Percentiles rank a stretch among this genome's conserved stretches.
phyloP scores from a whole-genome alignment of 2,329 filamentous ascomycete species.

The Epichloe sp. region DNA sequence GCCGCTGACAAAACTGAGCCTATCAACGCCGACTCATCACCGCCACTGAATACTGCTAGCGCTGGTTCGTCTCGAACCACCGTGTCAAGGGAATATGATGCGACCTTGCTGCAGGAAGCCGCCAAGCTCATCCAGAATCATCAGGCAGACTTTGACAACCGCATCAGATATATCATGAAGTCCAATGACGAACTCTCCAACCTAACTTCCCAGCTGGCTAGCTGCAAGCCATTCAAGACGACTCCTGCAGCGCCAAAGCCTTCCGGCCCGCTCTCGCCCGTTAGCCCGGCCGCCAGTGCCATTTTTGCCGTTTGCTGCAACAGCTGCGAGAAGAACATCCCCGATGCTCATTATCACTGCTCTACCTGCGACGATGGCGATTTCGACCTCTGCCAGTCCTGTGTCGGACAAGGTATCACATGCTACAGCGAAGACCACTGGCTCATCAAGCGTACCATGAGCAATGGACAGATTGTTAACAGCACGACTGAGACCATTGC shows the following conservation, averaged over 20 bases:
- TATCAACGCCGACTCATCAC: constrained; percentile 8
- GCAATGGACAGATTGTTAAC: constrained; percentile 65
- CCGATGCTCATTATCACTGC: constrained; percentile 85
- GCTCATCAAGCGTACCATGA: constrained; percentile 82
- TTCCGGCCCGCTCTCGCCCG: neutral
- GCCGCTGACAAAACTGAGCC: neutral
- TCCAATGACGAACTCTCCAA: constrained; percentile 8
- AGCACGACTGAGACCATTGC: constrained; percentile 74
- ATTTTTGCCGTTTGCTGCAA: constrained; percentile 87
- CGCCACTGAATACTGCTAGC: constrained; percentile 2
- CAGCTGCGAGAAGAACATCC: constrained; percentile 65
- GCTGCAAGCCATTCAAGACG: neutral
- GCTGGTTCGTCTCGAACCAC: constrained; percentile 8
- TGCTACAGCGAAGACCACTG: constrained; percentile 76
- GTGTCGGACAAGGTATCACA: constrained; percentile 60
- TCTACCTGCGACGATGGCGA: constrained; percentile 86
- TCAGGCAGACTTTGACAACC: constrained; percentile 15
- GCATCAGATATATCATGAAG: constrained; percentile 15
- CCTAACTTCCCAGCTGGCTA: constrained; percentile 3
- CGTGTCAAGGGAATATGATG: constrained; percentile 16
- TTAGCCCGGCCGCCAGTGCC: neutral
- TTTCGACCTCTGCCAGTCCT: constrained; percentile 79
- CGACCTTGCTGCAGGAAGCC: constrained; percentile 14
- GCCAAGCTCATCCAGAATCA: constrained; percentile 13
- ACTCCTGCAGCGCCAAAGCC: neutral